phyloP scores from a whole-genome alignment of 2,329 filamentous ascomycete genomes.

The Chaetomiaceae sp. region DNA sequence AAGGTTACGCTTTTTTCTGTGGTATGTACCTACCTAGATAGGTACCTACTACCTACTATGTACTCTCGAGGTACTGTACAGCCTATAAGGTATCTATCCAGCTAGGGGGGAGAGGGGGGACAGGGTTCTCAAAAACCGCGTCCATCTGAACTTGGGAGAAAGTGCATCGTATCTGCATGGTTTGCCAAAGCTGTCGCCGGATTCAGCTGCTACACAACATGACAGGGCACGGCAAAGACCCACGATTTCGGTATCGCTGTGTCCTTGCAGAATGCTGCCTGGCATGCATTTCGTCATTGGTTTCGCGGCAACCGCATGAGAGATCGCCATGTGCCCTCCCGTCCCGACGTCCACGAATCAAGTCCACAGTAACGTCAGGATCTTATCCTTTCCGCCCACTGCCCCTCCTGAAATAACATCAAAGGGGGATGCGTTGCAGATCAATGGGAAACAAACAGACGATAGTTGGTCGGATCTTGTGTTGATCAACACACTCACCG shows the following conservation, averaged over 20 bases:
- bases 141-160: too few relatives aligned
- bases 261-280: background rate
- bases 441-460: background rate
- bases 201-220: background rate
- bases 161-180: too few relatives aligned
- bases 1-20: too few relatives aligned
- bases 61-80: too few relatives aligned
- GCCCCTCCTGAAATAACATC: background rate
- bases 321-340: slow-evolving; percentile 4
- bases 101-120: too few relatives aligned
- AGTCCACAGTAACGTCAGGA: too few relatives aligned
- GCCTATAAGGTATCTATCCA: too few relatives aligned
- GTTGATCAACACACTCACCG: too few relatives aligned
- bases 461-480: background rate
- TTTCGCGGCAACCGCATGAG: background rate
- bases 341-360: background rate
- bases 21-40: too few relatives aligned
- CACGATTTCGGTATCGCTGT: background rate
- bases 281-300: slow-evolving; percentile 1
- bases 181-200: background rate
- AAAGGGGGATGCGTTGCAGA: background rate
- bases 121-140: too few relatives aligned
- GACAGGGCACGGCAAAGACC: background rate
- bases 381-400: too few relatives aligned
- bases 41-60: too few relatives aligned